Evolutionary conservation across 164 flowering plant species (phyloP).

Genomic region (Liriodendron chinense): DNA sequence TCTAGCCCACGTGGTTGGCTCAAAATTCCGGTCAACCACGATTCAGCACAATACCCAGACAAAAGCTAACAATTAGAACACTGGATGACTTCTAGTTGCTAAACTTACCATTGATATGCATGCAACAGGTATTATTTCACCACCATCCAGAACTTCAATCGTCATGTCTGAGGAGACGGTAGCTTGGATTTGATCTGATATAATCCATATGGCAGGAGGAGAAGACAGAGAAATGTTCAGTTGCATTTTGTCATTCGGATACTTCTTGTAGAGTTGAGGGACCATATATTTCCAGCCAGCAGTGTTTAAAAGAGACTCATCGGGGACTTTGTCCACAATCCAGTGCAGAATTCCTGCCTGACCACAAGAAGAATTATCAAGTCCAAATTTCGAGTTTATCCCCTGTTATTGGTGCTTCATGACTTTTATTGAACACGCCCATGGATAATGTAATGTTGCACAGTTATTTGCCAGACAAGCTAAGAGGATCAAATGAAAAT

Average conservation of each 20-base stretch:
- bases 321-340: constrained; percentile 78
- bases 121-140: constrained; percentile 64
- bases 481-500: too few relatives aligned
- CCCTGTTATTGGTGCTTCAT: too few relatives aligned
- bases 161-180: constrained; percentile 58
- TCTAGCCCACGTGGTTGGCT: too few relatives aligned
- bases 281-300: constrained; percentile 84
- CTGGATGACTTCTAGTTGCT: not conserved
- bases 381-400: not conserved
- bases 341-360: constrained; percentile 80
- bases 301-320: constrained; percentile 83
- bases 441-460: too few relatives aligned
- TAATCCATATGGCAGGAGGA: constrained; percentile 59
- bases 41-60: too few relatives aligned
- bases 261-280: constrained; percentile 83
- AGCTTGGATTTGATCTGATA: constrained; percentile 41
- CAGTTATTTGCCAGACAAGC: too few relatives aligned
- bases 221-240: constrained; percentile 66
- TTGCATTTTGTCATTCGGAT: constrained; percentile 83
- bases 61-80: not conserved
- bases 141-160: constrained; percentile 67
- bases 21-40: too few relatives aligned
- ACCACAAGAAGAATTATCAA: constrained; percentile 9
- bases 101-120: constrained; percentile 81
- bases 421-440: too few relatives aligned